phyloP scores from a whole-genome alignment of 2,329 filamentous ascomycete genomes.

The Penicillium olsonii region DNA sequence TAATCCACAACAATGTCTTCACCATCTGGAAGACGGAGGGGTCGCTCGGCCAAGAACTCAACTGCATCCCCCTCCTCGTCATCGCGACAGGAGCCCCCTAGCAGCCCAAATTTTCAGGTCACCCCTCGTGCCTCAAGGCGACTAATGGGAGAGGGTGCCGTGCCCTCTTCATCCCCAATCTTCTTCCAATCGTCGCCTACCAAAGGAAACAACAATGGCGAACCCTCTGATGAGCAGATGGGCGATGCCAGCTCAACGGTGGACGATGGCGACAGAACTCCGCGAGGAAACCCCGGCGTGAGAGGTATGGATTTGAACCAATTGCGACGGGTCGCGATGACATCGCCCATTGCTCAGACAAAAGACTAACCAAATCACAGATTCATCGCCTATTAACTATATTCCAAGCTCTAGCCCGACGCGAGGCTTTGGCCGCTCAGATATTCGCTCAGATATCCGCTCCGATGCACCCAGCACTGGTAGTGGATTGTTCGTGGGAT shows the following conservation, averaged over 20 bases:
- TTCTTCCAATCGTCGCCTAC: slow-evolving; percentile 69
- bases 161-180: slow-evolving; percentile 75
- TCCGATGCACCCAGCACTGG: slow-evolving; percentile 78
- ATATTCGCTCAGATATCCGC: slow-evolving; percentile 57
- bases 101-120: slow-evolving; percentile 39
- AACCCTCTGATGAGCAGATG: slow-evolving; percentile 43
- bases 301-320: slow-evolving; percentile 37
- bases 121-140: slow-evolving; percentile 51
- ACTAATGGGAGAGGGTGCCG: slow-evolving; percentile 39
- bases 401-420: slow-evolving; percentile 85
- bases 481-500: slow-evolving; percentile 81
- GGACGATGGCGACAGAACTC: slow-evolving; percentile 47
- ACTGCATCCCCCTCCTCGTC: slow-evolving; percentile 40
- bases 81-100: slow-evolving; percentile 34
- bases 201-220: slow-evolving; percentile 44
- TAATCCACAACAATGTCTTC: slow-evolving; percentile 43
- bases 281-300: slow-evolving; percentile 40
- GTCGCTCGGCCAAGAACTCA: slow-evolving; percentile 42
- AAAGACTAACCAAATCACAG: no score
- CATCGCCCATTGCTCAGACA: no score
- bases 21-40: slow-evolving; percentile 44
- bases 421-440: slow-evolving; percentile 44
- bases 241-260: slow-evolving; percentile 52
- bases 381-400: slow-evolving; percentile 90
- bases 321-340: background rate